Conservation (phyloP, 371 early-diverging fungal genomes). For the Lichtheimia ornata region DNA sequence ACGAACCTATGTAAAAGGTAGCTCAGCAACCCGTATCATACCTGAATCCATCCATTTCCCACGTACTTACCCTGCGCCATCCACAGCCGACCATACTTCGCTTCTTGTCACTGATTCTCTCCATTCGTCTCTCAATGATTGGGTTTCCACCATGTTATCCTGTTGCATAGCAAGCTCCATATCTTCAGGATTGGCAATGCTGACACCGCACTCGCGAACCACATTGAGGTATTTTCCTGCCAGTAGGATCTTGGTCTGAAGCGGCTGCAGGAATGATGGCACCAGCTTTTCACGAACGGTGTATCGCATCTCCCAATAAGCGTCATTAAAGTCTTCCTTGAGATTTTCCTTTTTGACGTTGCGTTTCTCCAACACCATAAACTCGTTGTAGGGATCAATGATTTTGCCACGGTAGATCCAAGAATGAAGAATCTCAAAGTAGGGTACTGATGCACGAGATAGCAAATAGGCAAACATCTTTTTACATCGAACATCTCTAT, state of each 20-base stretch:
- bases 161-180: conserved; percentile 32
- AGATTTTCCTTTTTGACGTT: conserved; percentile 65
- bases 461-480: conserved; percentile 79
- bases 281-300: conserved; percentile 61
- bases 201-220: conserved; percentile 81
- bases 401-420: conserved; percentile 93
- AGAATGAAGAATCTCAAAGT: conserved; percentile 72
- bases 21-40: background rate
- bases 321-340: conserved; percentile 74
- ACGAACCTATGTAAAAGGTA: conserved; percentile 51
- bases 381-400: conserved; percentile 84
- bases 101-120: conserved; percentile 28
- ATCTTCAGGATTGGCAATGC: conserved; percentile 47
- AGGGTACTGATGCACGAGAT: conserved; percentile 78
- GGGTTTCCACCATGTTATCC: background rate
- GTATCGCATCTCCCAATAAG: conserved; percentile 86
- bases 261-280: conserved; percentile 77
- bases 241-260: conserved; percentile 77
- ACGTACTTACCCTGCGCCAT: conserved; percentile 57
- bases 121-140: conserved; percentile 4
- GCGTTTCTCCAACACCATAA: conserved; percentile 78
- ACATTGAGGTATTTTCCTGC: conserved; percentile 96
- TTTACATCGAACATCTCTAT: conserved; percentile 73
- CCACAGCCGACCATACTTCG: conserved; percentile 59
- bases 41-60: background rate